These are phyloP conservation scores for Acanthamoeba royreba DNA, from an alignment of 208 protist genomes.

Conservation along the genomic window DNA sequence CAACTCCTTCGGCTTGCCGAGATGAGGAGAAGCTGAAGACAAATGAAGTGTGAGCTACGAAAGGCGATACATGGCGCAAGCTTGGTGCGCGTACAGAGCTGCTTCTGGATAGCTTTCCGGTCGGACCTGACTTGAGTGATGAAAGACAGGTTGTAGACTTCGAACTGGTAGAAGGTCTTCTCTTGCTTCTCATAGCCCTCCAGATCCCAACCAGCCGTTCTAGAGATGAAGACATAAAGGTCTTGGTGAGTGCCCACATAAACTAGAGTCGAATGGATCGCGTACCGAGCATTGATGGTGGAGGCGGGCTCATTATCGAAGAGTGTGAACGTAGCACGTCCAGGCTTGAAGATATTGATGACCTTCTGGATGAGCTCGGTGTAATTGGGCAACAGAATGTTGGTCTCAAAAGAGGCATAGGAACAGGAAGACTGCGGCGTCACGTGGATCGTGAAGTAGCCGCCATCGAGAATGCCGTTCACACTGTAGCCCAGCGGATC, in stretches of 20 bases:
- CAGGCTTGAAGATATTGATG: conserved; percentile 63
- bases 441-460: conserved; percentile 83
- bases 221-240: background rate
- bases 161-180: background rate
- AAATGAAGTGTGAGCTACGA: too few species aligned
- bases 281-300: background rate
- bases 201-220: background rate
- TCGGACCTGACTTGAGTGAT: background rate
- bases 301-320: background rate
- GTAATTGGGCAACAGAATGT: conserved; percentile 51
- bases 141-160: background rate
- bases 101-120: background rate
- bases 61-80: background rate
- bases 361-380: conserved; percentile 62
- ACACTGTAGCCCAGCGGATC: conserved; percentile 82
- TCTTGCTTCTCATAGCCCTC: background rate
- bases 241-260: background rate
- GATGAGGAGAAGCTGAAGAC: too few species aligned
- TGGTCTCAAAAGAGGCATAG: conserved; percentile 84
- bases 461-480: conserved; percentile 68
- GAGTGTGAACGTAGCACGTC: background rate
- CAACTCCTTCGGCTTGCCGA: too few species aligned
- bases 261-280: background rate
- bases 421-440: conserved; percentile 77
- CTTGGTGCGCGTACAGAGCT: background rate